Percentiles rank a stretch among this genome's conserved stretches.
phyloP scores from a whole-genome alignment of 306 rosid species.

The Corylus heterophylla region DNA sequence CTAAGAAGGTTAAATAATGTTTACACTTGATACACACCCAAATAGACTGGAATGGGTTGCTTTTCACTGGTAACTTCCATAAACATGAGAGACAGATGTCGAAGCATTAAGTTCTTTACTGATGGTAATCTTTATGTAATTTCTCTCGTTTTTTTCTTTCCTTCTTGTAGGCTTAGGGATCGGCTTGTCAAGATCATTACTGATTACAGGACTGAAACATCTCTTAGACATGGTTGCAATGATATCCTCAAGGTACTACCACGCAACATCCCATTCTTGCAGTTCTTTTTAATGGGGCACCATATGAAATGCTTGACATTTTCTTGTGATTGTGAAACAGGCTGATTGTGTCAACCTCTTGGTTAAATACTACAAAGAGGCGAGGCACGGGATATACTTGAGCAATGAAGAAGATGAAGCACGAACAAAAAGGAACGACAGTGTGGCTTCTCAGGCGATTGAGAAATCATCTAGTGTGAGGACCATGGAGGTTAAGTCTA shows the following conservation, averaged over 20 bases:
- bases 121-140: conserved; percentile 7
- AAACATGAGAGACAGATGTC: not conserved
- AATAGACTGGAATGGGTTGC: not conserved
- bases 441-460: conserved; percentile 44
- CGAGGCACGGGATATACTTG: conserved; percentile 78
- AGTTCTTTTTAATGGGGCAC: conserved; percentile 15
- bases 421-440: conserved; percentile 54
- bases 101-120: conserved; percentile 18
- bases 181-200: conserved; percentile 89
- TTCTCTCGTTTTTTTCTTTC: conserved; percentile 8
- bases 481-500: conserved; percentile 64
- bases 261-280: not conserved
- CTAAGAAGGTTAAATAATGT: not conserved
- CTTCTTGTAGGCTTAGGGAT: conserved; percentile 77
- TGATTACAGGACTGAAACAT: conserved; percentile 95
- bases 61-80: not conserved
- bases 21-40: not conserved
- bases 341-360: conserved; percentile 89
- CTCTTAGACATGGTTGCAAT: conserved; percentile 95
- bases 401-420: conserved; percentile 72
- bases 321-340: conserved; percentile 48
- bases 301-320: conserved; percentile 18
- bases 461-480: conserved; percentile 56
- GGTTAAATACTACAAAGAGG: conserved; percentile 85
- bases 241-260: conserved; percentile 82